A percentile compares a stretch with the other conserved stretches of the same genome.
Conservation (phyloP, 2,329 filamentous ascomycete species). For the Neonectria faginata region DNA sequence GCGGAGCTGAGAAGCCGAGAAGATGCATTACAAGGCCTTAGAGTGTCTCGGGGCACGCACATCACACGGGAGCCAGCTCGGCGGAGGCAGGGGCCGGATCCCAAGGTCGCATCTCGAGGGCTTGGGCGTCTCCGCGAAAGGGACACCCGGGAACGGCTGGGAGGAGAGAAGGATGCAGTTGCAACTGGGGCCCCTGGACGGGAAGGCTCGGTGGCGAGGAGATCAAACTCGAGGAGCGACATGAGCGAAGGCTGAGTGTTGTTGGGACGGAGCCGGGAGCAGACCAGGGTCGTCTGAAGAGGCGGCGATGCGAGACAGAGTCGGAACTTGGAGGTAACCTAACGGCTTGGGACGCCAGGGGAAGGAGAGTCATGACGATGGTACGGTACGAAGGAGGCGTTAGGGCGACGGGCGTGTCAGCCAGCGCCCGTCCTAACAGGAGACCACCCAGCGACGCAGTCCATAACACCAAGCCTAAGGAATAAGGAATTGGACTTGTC, state of each 20-base stretch:
- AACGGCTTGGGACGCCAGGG: conserved; percentile 22
- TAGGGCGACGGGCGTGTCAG: neutral
- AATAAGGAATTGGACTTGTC: neutral
- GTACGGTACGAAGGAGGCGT: neutral
- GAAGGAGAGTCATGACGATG: conserved; percentile 8
- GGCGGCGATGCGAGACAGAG: conserved; percentile 39
- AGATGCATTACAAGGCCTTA: conserved; percentile 53
- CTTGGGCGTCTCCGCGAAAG: conserved; percentile 15
- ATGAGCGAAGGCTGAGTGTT: conserved; percentile 28
- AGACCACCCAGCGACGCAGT: neutral
- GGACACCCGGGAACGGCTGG: conserved; percentile 5
- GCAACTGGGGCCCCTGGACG: conserved; percentile 12
- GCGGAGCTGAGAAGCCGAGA: conserved; percentile 53
- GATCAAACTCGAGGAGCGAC: conserved; percentile 44
- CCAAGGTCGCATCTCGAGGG: conserved; percentile 33
- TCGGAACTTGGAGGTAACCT: conserved; percentile 22
- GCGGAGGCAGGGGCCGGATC: conserved; percentile 40
- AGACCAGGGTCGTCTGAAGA: conserved; percentile 32
- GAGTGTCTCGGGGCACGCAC: conserved; percentile 42
- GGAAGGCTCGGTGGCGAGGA: conserved; percentile 12
- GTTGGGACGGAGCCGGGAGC: conserved; percentile 22
- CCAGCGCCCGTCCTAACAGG: conserved; percentile 8
- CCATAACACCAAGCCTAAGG: neutral
- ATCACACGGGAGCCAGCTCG: conserved; percentile 49
- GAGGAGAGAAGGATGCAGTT: conserved; percentile 15